A percentile compares a stretch with the other conserved stretches of the same genome.
These are phyloP conservation scores for Lodderomyces metapsilosis DNA, from an alignment of 1,139 yeast genomes.

Conservation along the genomic window DNA sequence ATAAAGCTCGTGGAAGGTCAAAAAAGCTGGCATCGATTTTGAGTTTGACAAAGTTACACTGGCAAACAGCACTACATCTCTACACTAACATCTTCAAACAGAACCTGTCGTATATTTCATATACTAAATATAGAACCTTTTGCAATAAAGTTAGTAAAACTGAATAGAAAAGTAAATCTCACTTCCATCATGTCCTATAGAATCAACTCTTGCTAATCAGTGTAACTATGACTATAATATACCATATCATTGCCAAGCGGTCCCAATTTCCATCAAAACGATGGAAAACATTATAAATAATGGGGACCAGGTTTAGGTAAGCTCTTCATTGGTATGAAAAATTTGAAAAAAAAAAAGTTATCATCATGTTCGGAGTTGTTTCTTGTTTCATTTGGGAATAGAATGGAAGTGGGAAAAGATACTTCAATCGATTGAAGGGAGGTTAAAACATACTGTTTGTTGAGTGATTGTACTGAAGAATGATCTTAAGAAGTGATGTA, in stretches of 20 bases:
- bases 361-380: slow-evolving; percentile 20
- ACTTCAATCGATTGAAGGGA: background rate
- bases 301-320: slow-evolving; percentile 14
- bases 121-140: background rate
- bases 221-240: slow-evolving; percentile 50
- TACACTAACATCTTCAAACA: background rate
- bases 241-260: slow-evolving; percentile 46
- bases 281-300: slow-evolving; percentile 21
- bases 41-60: too few relatives aligned
- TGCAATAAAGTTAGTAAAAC: background rate
- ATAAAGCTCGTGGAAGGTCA: too few relatives aligned
- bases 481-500: background rate
- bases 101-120: background rate
- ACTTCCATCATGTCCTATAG: too few relatives aligned
- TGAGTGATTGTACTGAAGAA: background rate
- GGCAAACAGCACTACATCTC: too few relatives aligned
- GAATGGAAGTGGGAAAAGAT: background rate
- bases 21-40: too few relatives aligned
- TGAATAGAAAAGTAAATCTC: slow-evolving; percentile 6
- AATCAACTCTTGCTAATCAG: too few relatives aligned
- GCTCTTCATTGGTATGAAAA: slow-evolving; percentile 43
- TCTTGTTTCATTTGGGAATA: background rate
- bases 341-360: slow-evolving; percentile 20
- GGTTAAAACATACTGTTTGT: slow-evolving; percentile 1
- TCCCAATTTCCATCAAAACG: slow-evolving; percentile 39